Conservation (phyloP, 208 protist species). For the Trypanosoma lewisi region DNA sequence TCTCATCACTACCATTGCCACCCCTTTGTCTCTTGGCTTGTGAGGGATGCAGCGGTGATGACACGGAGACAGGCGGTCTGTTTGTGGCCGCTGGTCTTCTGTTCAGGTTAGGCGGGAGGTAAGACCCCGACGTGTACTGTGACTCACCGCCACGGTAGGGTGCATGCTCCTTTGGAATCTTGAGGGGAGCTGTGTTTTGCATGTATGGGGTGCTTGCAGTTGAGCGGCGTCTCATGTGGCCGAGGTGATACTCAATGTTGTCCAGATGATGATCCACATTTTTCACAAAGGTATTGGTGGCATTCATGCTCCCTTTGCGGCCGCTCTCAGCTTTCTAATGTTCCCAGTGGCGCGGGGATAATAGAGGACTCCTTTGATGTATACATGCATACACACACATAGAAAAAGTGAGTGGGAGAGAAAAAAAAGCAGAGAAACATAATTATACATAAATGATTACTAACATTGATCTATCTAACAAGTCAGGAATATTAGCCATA, state of each 20-base stretch:
- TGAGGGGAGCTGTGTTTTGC: not conserved
- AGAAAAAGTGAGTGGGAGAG: not conserved
- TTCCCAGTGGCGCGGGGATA: not conserved
- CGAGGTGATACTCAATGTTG: conserved; percentile 30
- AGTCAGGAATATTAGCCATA: not conserved
- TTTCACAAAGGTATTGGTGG: not conserved
- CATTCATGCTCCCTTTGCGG: not conserved
- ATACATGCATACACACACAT: not conserved
- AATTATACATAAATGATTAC: too few species aligned
- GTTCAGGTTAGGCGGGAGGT: not conserved
- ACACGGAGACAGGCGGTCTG: not conserved
- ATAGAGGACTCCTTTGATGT: not conserved
- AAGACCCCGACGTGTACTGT: not conserved
- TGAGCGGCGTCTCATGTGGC: conserved; percentile 14
- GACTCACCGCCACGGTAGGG: not conserved
- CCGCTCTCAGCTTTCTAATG: not conserved
- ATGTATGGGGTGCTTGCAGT: not conserved
- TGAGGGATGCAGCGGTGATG: not conserved
- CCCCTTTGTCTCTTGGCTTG: not conserved
- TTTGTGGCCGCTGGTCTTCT: not conserved
- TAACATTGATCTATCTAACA: not conserved
- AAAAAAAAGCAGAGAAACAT: not conserved
- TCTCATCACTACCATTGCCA: not conserved
- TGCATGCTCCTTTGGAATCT: not conserved
- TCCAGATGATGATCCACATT: conserved; percentile 29